Conservation (phyloP, 2,329 filamentous ascomycete genomes). For the Penicillium sp. region DNA sequence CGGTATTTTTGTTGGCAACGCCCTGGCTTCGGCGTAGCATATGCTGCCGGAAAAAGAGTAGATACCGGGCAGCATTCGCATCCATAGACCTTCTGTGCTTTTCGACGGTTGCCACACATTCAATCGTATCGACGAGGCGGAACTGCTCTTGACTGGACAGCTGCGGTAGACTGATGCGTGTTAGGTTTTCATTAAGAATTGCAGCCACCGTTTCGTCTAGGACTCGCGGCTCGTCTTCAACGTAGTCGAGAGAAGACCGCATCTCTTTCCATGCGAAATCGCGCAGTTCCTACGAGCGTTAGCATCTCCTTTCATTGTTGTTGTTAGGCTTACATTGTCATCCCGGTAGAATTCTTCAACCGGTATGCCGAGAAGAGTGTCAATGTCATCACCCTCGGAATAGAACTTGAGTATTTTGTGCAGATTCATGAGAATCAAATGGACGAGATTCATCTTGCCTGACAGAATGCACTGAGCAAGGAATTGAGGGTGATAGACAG, state of each 20-base stretch:
- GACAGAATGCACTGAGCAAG: slow-evolving; percentile 79
- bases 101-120: slow-evolving; percentile 79
- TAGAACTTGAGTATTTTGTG: slow-evolving; percentile 77
- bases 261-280: slow-evolving; percentile 46
- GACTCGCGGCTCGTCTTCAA: slow-evolving; percentile 53
- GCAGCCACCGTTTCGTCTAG: slow-evolving; percentile 69
- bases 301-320: background rate
- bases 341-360: slow-evolving; percentile 47
- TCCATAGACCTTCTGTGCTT: slow-evolving; percentile 85
- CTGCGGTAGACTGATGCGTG: slow-evolving; percentile 68
- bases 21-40: slow-evolving; percentile 64
- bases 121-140: slow-evolving; percentile 75
- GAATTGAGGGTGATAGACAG: slow-evolving; percentile 89
- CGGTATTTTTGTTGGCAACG: slow-evolving; percentile 57
- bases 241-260: slow-evolving; percentile 51
- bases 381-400: slow-evolving; percentile 73
- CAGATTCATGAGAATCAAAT: slow-evolving; percentile 67
- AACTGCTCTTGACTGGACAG: slow-evolving; percentile 84
- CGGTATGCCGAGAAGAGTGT: slow-evolving; percentile 66
- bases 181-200: slow-evolving; percentile 72
- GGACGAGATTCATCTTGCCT: slow-evolving; percentile 70
- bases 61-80: slow-evolving; percentile 80
- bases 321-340: slow-evolving; percentile 3
- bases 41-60: slow-evolving; percentile 82
- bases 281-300: slow-evolving; percentile 28